Evolutionary conservation across 1,284 basidiomycete species (phyloP).

Genomic region (Chiua sp.): DNA sequence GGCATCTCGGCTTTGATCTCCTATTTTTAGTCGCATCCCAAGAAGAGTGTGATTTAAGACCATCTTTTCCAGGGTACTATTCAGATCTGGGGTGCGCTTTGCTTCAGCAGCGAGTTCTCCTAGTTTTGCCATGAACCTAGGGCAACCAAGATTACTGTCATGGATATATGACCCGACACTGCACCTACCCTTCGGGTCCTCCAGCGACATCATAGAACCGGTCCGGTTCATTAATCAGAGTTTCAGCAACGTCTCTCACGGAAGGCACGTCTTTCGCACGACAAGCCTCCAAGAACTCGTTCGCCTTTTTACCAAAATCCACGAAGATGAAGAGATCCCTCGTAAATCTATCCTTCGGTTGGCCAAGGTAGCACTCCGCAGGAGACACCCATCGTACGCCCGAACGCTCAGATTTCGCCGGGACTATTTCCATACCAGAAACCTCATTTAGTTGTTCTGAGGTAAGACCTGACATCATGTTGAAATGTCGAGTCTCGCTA

Average conservation of each 20-base stretch:
- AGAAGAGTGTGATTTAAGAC: not conserved
- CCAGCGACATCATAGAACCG: conserved; percentile 9
- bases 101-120: not conserved
- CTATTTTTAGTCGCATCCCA: not conserved
- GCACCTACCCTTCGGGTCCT: conserved; percentile 6
- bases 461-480: not conserved
- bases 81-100: not conserved
- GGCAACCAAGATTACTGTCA: not conserved
- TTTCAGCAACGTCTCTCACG: conserved; percentile 50
- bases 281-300: conserved; percentile 82
- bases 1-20: not conserved
- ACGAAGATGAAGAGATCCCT: conserved; percentile 84
- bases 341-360: conserved; percentile 45
- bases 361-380: conserved; percentile 7
- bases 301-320: conserved; percentile 84
- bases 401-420: not conserved
- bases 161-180: not conserved
- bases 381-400: not conserved
- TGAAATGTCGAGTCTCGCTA: not conserved
- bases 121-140: not conserved
- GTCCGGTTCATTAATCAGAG: conserved; percentile 20
- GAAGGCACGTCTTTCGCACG: conserved; percentile 78
- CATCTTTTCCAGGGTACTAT: not conserved
- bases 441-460: not conserved
- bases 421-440: conserved; percentile 10